Conservation (phyloP, 768 basidiomycete genomes). For the Crassisporium funariophilum region DNA sequence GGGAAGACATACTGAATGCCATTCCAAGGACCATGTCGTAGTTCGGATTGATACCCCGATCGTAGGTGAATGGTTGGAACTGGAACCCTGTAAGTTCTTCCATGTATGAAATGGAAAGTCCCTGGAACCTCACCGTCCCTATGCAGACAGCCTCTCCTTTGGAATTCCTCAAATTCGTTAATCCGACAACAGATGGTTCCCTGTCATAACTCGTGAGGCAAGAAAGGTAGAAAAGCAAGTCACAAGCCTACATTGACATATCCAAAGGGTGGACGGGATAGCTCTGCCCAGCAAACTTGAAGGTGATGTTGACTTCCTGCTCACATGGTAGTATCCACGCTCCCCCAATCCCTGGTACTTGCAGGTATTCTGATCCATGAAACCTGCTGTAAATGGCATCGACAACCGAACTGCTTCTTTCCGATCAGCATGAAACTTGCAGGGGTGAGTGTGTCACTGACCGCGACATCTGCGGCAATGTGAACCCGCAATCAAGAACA, state of each 20-base stretch:
- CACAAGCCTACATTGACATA: conserved; percentile 46
- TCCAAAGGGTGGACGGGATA: conserved; percentile 73
- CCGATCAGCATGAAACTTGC: too few relatives aligned
- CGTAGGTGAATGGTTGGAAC: conserved; percentile 71
- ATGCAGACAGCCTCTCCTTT: conserved; percentile 38
- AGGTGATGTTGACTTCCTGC: conserved; percentile 63
- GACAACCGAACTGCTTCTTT: conserved; percentile 54
- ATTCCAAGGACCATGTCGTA: conserved; percentile 76
- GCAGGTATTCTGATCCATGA: conserved; percentile 50
- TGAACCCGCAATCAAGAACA: conserved; percentile 72
- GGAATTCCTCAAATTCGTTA: conserved; percentile 31
- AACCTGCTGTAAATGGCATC: conserved; percentile 63
- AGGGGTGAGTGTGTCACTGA: too few relatives aligned
- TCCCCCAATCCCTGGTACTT: conserved; percentile 40
- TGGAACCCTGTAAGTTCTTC: too few relatives aligned
- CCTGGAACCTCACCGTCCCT: conserved; percentile 35
- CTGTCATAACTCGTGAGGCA: conserved; percentile 11
- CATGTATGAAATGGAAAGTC: conserved; percentile 4
- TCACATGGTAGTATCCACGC: conserved; percentile 68
- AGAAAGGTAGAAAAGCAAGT: background rate
- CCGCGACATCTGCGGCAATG: conserved; percentile 63
- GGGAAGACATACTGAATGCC: conserved; percentile 58
- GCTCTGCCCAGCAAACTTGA: conserved; percentile 56
- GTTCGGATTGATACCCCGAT: conserved; percentile 37
- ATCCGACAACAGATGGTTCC: conserved; percentile 34